These are phyloP conservation scores for Leccinum fuscescens DNA, from an alignment of 1,284 basidiomycete species.

Conservation along the genomic window DNA sequence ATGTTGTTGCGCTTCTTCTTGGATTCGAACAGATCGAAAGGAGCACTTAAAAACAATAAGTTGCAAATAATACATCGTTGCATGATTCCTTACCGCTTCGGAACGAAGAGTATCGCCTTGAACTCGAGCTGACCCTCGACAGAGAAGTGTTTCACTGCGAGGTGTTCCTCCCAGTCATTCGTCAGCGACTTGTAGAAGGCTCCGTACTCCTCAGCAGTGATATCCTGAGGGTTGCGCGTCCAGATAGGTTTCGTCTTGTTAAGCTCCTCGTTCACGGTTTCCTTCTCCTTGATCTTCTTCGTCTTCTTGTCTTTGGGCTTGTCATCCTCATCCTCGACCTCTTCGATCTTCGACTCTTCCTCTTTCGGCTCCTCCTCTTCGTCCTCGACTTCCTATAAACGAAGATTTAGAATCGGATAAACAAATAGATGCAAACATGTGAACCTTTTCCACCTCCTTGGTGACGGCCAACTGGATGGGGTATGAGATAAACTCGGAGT, in stretches of 20 bases:
- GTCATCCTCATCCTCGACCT: slow-evolving; percentile 81
- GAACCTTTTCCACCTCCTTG: slow-evolving; percentile 97
- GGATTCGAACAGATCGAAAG: slow-evolving; percentile 99
- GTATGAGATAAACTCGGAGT: slow-evolving; percentile 99
- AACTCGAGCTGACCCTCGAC: slow-evolving; percentile 99
- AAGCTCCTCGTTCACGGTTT: slow-evolving; percentile 93
- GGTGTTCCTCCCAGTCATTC: slow-evolving; percentile 99
- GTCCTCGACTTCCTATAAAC: slow-evolving; percentile 81
- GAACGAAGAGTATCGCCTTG: slow-evolving; percentile 97
- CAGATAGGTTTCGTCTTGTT: slow-evolving; percentile 99
- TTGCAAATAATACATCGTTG: background rate
- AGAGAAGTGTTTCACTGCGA: slow-evolving; percentile 99
- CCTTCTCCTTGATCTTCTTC: slow-evolving; percentile 94
- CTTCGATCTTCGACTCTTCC: slow-evolving; percentile 72
- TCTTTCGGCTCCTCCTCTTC: slow-evolving; percentile 66
- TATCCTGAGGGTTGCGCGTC: slow-evolving; percentile 96
- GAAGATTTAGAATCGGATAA: slow-evolving; percentile 5
- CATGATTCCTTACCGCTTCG: slow-evolving; percentile 76
- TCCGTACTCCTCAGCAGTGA: slow-evolving; percentile 90
- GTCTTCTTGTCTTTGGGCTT: slow-evolving; percentile 94
- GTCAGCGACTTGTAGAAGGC: slow-evolving; percentile 99
- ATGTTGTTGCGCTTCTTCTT: slow-evolving; percentile 99
- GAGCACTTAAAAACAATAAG: slow-evolving; percentile 58
- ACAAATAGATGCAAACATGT: slow-evolving; percentile 15
- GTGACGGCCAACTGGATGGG: slow-evolving; percentile 98